Percentiles rank a stretch among this genome's conserved stretches.
Evolutionary conservation across 306 rosid species (phyloP).

Genomic region (Geum urbanum): DNA sequence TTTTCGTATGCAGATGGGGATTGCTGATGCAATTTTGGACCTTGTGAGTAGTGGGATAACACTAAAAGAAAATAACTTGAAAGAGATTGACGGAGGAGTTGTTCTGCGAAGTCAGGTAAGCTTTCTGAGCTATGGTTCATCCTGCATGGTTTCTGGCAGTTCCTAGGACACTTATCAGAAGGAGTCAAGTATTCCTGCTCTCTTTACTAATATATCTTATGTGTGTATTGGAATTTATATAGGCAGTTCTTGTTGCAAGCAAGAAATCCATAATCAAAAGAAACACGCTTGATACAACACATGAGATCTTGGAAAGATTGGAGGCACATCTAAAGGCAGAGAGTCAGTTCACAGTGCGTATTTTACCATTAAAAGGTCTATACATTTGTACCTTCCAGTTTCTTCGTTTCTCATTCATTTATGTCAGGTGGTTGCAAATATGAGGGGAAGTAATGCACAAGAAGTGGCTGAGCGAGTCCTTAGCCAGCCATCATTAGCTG

Average conservation of each 20-base stretch:
- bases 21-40: conserved; percentile 95
- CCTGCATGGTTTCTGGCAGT: conserved; percentile 14
- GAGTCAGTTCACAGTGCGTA: conserved; percentile 76
- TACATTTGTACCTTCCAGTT: conserved; percentile 11
- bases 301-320: conserved; percentile 90
- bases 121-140: conserved; percentile 15
- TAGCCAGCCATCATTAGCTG: conserved; percentile 72
- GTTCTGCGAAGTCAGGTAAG: conserved; percentile 86
- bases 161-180: conserved; percentile 14
- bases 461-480: conserved; percentile 87
- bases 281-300: conserved; percentile 75
- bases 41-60: conserved; percentile 96
- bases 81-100: conserved; percentile 84
- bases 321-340: conserved; percentile 84
- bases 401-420: conserved; percentile 2
- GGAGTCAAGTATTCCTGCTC: conserved; percentile 18
- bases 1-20: conserved; percentile 69
- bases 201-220: conserved; percentile 22
- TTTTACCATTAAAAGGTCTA: conserved; percentile 2
- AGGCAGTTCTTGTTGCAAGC: conserved; percentile 94
- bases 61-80: conserved; percentile 74
- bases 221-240: conserved; percentile 34
- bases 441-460: conserved; percentile 87
- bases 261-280: conserved; percentile 62
- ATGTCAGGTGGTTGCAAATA: conserved; percentile 81